phyloP scores from a whole-genome alignment of 345 rosid species.

The Ceriops zippeliana region DNA sequence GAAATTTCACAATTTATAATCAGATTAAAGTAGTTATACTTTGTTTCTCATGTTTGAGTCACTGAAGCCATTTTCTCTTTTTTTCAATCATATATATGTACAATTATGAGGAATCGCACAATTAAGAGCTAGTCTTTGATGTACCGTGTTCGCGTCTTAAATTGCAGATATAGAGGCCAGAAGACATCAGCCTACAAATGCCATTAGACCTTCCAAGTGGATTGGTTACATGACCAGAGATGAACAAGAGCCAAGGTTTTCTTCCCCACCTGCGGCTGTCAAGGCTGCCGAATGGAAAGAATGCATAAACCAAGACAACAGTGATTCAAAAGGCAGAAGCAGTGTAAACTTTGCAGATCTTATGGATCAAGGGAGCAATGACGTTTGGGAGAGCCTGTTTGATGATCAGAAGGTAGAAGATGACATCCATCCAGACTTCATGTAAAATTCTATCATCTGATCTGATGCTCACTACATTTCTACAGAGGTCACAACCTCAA shows the following conservation, averaged over 20 bases:
- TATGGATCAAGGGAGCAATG: slow-evolving; percentile 11
- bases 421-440: slow-evolving; percentile 66
- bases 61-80: too few relatives aligned
- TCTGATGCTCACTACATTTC: not conserved
- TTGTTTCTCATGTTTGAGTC: too few relatives aligned
- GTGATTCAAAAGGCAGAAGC: not conserved
- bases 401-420: slow-evolving; percentile 52
- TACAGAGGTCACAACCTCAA: not conserved
- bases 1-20: too few relatives aligned
- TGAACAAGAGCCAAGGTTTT: slow-evolving; percentile 6
- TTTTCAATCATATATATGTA: too few relatives aligned
- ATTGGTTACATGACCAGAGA: slow-evolving; percentile 15
- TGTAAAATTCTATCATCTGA: slow-evolving; percentile 15
- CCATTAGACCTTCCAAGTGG: slow-evolving; percentile 19
- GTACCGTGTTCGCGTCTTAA: not conserved
- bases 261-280: slow-evolving; percentile 6
- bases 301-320: slow-evolving; percentile 35
- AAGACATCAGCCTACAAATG: not conserved
- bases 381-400: slow-evolving; percentile 19
- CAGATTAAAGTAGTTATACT: too few relatives aligned
- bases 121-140: not conserved
- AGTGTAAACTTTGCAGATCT: slow-evolving; percentile 12
- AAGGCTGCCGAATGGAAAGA: slow-evolving; percentile 43
- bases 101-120: too few relatives aligned
- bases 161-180: slow-evolving; percentile 13